Conservation (phyloP, 1,139 yeast species). For the Lizanozyma gosingica region DNA sequence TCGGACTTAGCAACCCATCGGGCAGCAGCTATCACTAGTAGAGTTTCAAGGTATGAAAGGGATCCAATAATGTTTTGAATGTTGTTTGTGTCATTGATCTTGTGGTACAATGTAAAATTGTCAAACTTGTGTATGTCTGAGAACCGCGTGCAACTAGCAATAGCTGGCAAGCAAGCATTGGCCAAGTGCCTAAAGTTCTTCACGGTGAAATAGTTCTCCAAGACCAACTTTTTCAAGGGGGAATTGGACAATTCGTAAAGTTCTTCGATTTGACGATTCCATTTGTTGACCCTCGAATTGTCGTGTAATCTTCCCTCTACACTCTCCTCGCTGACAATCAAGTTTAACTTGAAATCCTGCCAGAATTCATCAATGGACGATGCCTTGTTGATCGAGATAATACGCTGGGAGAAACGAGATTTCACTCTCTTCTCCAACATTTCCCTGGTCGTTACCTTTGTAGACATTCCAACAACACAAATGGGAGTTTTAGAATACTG, state of each 20-base stretch:
- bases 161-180: conserved; percentile 39
- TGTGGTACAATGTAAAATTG: background rate
- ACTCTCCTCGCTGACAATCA: conserved; percentile 16
- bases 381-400: conserved; percentile 52
- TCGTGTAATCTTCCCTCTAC: conserved; percentile 10
- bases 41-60: conserved; percentile 60
- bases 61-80: conserved; percentile 28
- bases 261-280: conserved; percentile 43
- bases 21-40: conserved; percentile 64
- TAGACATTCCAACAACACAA: conserved; percentile 72
- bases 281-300: conserved; percentile 22
- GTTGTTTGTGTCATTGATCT: conserved; percentile 7
- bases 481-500: conserved; percentile 67
- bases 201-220: conserved; percentile 47
- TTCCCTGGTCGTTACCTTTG: conserved; percentile 70
- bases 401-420: conserved; percentile 78
- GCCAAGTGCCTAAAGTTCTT: conserved; percentile 52
- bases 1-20: conserved; percentile 57
- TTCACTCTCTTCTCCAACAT: conserved; percentile 84
- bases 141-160: conserved; percentile 15
- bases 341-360: conserved; percentile 19
- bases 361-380: conserved; percentile 28
- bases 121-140: background rate
- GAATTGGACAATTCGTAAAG: conserved; percentile 7
- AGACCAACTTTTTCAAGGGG: conserved; percentile 15